Evolutionary conservation across 345 rosid genomes (phyloP).

Genomic region (Sonneratia alba): DNA sequence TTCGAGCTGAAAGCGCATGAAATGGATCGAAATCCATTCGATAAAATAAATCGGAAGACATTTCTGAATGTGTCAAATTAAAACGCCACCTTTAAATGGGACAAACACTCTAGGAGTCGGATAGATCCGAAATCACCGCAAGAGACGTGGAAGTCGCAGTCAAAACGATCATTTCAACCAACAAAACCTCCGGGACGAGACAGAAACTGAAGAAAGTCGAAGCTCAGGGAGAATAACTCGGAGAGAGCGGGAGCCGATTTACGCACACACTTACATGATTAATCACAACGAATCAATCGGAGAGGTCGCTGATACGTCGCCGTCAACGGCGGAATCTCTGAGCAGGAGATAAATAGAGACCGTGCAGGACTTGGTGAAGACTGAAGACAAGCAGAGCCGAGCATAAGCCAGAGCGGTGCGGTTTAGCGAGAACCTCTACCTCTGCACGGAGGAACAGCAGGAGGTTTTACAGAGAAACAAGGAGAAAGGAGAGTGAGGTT

Average conservation of each 20-base stretch:
- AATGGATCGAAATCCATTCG: conserved; percentile 11
- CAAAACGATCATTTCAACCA: conserved; percentile 5
- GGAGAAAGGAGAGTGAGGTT: conserved; percentile 12
- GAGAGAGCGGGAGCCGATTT: not conserved
- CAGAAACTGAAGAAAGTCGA: not conserved
- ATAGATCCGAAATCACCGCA: conserved; percentile 55
- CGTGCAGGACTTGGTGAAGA: conserved; percentile 4
- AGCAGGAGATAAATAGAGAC: not conserved
- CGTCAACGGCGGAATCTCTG: conserved; percentile 4
- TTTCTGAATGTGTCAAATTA: conserved; percentile 22
- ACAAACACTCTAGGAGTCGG: conserved; percentile 17
- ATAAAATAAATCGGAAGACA: not conserved
- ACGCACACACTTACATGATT: not conserved
- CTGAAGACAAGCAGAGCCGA: conserved; percentile 3
- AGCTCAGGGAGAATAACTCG: not conserved
- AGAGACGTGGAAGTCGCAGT: conserved; percentile 16
- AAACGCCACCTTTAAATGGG: conserved; percentile 28
- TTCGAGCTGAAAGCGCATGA: conserved; percentile 3
- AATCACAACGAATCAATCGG: not conserved
- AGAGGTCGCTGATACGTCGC: not conserved
- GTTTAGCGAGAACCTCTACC: not conserved
- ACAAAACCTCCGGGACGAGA: not conserved
- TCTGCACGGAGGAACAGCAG: no score
- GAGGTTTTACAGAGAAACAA: not conserved
- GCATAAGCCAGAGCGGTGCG: not conserved